These are phyloP conservation scores for Sordariomycetes sp. DNA, from an alignment of 2,329 filamentous ascomycete genomes.

Conservation along the genomic window DNA sequence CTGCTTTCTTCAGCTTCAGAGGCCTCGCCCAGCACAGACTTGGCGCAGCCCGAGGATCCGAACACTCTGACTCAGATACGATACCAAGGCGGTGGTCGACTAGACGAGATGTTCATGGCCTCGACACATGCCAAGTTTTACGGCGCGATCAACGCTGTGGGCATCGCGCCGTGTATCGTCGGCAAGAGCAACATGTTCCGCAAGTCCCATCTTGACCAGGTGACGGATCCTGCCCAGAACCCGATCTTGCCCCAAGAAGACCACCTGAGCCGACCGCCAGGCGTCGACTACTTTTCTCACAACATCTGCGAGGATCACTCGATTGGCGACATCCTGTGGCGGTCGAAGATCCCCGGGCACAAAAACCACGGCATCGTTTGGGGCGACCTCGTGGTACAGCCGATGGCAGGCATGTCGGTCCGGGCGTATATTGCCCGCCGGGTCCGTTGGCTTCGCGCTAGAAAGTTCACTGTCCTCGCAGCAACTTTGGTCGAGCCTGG, in stretches of 20 bases:
- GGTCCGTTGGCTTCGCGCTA: slow-evolving; percentile 81
- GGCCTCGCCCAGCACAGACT: slow-evolving; percentile 18
- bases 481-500: slow-evolving; percentile 91
- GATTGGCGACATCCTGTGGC: slow-evolving; percentile 88
- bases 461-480: slow-evolving; percentile 85
- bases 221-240: slow-evolving; percentile 45
- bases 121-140: slow-evolving; percentile 97
- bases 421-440: slow-evolving; percentile 69
- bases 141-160: slow-evolving; percentile 88
- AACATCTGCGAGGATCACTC: slow-evolving; percentile 98
- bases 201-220: slow-evolving; percentile 73
- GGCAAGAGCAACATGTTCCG: slow-evolving; percentile 99
- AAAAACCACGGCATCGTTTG: slow-evolving; percentile 76
- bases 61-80: slow-evolving; percentile 16
- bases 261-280: slow-evolving; percentile 43
- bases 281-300: slow-evolving; percentile 86
- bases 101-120: slow-evolving; percentile 93
- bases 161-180: slow-evolving; percentile 84
- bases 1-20: slow-evolving; percentile 24
- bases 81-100: slow-evolving; percentile 59
- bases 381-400: slow-evolving; percentile 84
- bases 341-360: slow-evolving; percentile 51
- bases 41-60: slow-evolving; percentile 11
- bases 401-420: slow-evolving; percentile 74
- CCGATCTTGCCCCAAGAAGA: slow-evolving; percentile 29